phyloP scores from a whole-genome alignment of 306 rosid species.

The Datisca glomerata region DNA sequence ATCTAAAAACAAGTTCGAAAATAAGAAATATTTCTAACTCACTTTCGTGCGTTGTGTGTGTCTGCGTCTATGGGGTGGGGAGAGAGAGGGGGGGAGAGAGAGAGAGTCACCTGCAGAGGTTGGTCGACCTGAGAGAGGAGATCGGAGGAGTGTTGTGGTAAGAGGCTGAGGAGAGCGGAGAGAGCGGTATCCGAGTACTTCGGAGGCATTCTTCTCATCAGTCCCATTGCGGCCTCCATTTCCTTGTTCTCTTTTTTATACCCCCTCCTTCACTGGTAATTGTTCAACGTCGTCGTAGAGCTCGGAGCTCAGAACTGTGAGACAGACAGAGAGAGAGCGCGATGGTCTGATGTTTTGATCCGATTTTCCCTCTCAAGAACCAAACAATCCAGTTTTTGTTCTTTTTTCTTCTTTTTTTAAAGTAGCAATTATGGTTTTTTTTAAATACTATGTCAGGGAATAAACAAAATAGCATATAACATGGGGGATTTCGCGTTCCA shows the following conservation, averaged over 20 bases:
- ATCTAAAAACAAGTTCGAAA: too few species aligned
- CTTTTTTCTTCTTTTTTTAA: background rate
- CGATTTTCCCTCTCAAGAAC: conserved; percentile 52
- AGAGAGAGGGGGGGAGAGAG: background rate
- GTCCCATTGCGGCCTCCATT: conserved; percentile 97
- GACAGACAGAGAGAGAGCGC: background rate
- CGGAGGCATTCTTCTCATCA: conserved; percentile 89
- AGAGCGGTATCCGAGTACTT: conserved; percentile 84
- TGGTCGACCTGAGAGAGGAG: conserved; percentile 97
- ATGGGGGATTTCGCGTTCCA: too few species aligned
- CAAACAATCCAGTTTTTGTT: background rate
- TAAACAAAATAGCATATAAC: too few species aligned
- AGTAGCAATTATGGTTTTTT: background rate
- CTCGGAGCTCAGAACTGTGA: too few species aligned
- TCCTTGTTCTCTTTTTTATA: background rate
- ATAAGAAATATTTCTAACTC: too few species aligned
- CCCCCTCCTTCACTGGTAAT: too few species aligned
- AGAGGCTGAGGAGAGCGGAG: conserved; percentile 81
- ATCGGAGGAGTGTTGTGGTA: conserved; percentile 89
- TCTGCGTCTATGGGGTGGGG: too few species aligned
- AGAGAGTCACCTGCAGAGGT: conserved; percentile 69
- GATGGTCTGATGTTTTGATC: conserved; percentile 22
- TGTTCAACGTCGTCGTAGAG: too few species aligned
- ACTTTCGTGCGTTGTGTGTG: too few species aligned
- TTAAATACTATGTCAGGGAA: too few species aligned